Percentiles rank a stretch among this genome's conserved stretches.
Evolutionary conservation across 805 yeast genomes (phyloP).

Genomic region (Metschnikowia chrysomelidarum): DNA sequence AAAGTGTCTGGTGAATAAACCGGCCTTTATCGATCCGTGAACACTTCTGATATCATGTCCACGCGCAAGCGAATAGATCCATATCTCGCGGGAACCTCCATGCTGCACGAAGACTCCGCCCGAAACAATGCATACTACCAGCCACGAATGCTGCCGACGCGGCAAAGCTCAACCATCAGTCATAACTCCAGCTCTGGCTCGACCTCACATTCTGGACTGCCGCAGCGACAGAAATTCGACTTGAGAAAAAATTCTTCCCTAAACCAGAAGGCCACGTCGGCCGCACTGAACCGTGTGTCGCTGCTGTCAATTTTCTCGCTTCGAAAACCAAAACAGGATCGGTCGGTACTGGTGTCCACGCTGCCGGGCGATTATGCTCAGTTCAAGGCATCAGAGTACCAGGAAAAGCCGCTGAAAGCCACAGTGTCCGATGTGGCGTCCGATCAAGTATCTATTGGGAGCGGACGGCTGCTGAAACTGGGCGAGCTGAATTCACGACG

Average conservation of each 20-base stretch:
- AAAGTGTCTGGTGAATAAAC: too few species aligned
- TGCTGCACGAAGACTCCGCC: constrained; percentile 7
- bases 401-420: neutral
- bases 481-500: constrained; percentile 9
- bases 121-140: constrained; percentile 14
- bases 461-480: neutral
- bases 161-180: constrained; percentile 22
- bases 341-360: too few species aligned
- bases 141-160: constrained; percentile 23
- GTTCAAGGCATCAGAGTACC: too few species aligned
- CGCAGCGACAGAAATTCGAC: too few species aligned
- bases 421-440: too few species aligned
- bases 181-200: too few species aligned
- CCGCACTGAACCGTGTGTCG: constrained; percentile 28
- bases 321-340: constrained; percentile 26
- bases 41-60: constrained; percentile 17
- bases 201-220: too few species aligned
- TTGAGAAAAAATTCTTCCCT: too few species aligned
- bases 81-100: constrained; percentile 14
- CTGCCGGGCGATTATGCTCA: constrained; percentile 19
- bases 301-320: constrained; percentile 38
- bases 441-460: constrained; percentile 30
- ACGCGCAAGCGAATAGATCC: constrained; percentile 24
- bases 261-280: too few species aligned
- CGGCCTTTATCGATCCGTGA: too few species aligned